Conservation (phyloP, 768 basidiomycete species). For the Favolaschia claudopus region DNA sequence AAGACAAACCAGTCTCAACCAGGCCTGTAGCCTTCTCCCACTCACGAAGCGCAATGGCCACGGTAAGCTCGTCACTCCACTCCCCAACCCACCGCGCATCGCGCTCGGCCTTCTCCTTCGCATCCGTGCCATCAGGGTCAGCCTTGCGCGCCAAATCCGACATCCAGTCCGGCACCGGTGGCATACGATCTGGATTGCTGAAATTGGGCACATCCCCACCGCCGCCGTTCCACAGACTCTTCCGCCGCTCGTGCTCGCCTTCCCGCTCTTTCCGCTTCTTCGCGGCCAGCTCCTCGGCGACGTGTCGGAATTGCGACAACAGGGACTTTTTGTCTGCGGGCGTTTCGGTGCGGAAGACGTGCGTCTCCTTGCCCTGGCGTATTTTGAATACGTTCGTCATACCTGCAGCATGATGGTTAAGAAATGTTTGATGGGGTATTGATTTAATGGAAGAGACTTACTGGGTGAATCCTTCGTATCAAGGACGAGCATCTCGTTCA, state of each 20-base stretch:
- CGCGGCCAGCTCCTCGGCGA: constrained; percentile 89
- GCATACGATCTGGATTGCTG: constrained; percentile 47
- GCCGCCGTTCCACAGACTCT: constrained; percentile 69
- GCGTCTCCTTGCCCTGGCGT: constrained; percentile 89
- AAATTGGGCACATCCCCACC: constrained; percentile 46
- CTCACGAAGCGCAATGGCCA: constrained; percentile 87
- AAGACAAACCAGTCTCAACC: constrained; percentile 78
- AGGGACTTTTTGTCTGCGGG: constrained; percentile 87
- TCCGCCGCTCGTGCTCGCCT: constrained; percentile 89
- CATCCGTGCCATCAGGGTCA: constrained; percentile 56
- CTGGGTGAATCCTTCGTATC: constrained; percentile 96
- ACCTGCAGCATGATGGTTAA: too few species aligned
- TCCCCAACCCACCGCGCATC: constrained; percentile 91
- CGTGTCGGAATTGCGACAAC: constrained; percentile 85
- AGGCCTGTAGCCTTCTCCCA: constrained; percentile 89
- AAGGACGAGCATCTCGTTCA: constrained; percentile 93
- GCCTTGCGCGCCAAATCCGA: constrained; percentile 67
- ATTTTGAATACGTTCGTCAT: constrained; percentile 99
- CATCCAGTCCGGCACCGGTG: constrained; percentile 81
- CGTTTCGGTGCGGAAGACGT: constrained; percentile 89
- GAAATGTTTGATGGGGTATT: too few species aligned
- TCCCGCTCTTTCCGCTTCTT: constrained; percentile 94
- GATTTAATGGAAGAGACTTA: constrained; percentile 37
- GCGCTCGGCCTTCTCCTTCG: constrained; percentile 79
- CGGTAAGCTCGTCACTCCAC: constrained; percentile 90